Evolutionary conservation across 164 flowering plant species (phyloP), one percentile per base, ranked within the genome.

Genomic region (Aristolochia contorta): DNA sequence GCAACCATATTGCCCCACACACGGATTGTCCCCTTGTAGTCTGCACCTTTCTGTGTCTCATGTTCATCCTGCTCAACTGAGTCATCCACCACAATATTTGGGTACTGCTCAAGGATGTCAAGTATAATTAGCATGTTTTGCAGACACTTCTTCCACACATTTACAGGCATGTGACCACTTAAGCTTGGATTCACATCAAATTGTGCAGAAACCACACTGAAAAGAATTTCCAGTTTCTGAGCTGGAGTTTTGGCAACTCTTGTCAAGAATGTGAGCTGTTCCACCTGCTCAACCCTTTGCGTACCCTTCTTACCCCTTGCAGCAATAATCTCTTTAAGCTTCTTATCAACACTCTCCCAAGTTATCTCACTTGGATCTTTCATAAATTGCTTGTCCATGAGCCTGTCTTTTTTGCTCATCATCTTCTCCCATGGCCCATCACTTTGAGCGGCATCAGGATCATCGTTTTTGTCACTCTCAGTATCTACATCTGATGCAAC

Each of bases 291-390:
- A 62, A 87, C 72, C 60, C 86, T 75, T 61, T 94, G 96, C n/a
- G 98, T 93, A 65, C 98, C 98, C 70, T 90, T 93, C 74, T 82
- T 79, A 27, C 98, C 97, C 57, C 98, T 74, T 13, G 91, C 94
- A 67, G 96, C 90, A 47, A 82, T 78, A 54, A 85, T 72, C 64
- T 85, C 96, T 61, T 85, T 87, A 45, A 86, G 78, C 70, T 90
- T 90, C 70, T 88, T 90, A 73, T 90, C 82, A 18, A 93, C 96
- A 0, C 54, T 77, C 21, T 90, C 98, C 96, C 96, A 93, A 0
- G 96, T 79, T 37, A 83, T 79, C 52, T 88, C 89, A 61, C 87
- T 84, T 0, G 97, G 96, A 51, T 86, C 78, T 65, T 85, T 84
- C 79, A 57, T 80, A 65, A 93, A 90, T 54, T 84, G 87, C 77